Percentiles rank a stretch among this genome's conserved stretches.
phyloP scores from a whole-genome alignment of 1,284 basidiomycete species.

The Pseudozyma sp. region DNA sequence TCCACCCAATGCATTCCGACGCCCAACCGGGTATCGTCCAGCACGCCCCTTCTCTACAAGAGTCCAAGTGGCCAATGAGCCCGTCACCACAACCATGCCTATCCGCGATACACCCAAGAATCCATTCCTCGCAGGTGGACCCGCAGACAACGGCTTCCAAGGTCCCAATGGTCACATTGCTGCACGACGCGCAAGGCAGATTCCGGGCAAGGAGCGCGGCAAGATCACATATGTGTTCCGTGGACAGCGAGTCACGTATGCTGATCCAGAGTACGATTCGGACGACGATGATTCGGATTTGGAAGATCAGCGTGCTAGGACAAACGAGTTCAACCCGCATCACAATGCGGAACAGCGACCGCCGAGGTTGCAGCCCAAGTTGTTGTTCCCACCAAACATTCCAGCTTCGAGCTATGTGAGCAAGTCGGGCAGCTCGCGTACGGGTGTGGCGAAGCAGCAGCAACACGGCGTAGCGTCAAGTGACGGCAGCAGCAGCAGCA shows the following conservation, averaged over 20 bases:
- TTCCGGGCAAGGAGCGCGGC: conserved; percentile 47
- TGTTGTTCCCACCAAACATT: conserved; percentile 36
- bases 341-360: conserved; percentile 24
- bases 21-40: conserved; percentile 10
- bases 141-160: conserved; percentile 59
- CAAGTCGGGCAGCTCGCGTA: not conserved
- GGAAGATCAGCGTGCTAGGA: conserved; percentile 18
- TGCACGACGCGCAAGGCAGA: conserved; percentile 27
- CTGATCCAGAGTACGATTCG: conserved; percentile 55
- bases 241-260: conserved; percentile 55
- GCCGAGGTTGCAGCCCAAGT: conserved; percentile 40
- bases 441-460: not conserved
- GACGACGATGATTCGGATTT: conserved; percentile 46
- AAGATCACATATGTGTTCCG: conserved; percentile 61
- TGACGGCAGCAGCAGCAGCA: not conserved
- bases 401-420: conserved; percentile 2
- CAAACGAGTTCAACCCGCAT: conserved; percentile 33
- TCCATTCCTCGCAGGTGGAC: conserved; percentile 65
- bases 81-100: conserved; percentile 15
- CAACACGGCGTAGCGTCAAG: not conserved
- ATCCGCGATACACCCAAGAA: conserved; percentile 63
- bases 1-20: conserved; percentile 3
- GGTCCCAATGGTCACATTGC: conserved; percentile 47
- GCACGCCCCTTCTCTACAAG: conserved; percentile 29
- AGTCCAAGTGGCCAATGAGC: conserved; percentile 30